phyloP scores from a whole-genome alignment of 306 rosid genomes.

The Pterocarpus santalinus region DNA sequence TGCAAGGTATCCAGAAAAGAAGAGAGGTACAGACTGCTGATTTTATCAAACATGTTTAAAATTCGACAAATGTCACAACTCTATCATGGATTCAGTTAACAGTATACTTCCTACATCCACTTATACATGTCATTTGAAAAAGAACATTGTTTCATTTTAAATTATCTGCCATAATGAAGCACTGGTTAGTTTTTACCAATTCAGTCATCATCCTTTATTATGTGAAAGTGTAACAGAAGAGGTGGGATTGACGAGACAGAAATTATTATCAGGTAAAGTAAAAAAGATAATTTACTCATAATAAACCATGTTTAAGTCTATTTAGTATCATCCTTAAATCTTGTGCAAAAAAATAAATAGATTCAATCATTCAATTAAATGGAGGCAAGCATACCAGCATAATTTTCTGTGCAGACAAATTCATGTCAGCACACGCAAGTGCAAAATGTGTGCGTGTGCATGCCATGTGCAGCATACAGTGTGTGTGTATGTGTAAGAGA shows the following conservation, averaged over 20 bases:
- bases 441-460: background rate
- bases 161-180: no score
- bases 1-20: background rate
- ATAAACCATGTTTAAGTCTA: no score
- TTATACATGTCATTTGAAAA: no score
- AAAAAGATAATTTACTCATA: no score
- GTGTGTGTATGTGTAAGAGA: background rate
- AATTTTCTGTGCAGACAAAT: background rate
- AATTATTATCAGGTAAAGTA: no score
- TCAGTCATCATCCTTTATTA: no score
- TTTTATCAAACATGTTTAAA: background rate
- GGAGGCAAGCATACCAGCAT: background rate
- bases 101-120: background rate
- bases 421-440: slow-evolving; percentile 9
- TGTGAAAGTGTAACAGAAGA: no score
- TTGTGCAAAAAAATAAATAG: background rate
- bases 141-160: no score
- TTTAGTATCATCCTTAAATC: no score
- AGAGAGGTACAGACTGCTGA: background rate
- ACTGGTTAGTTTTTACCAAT: no score
- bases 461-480: no score
- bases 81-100: slow-evolving; percentile 18
- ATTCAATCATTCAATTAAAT: background rate
- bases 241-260: no score
- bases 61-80: slow-evolving; percentile 23